Evolutionary conservation across 2,329 filamentous ascomycete species (phyloP).

Genomic region (Escovopsis weberi): DNA sequence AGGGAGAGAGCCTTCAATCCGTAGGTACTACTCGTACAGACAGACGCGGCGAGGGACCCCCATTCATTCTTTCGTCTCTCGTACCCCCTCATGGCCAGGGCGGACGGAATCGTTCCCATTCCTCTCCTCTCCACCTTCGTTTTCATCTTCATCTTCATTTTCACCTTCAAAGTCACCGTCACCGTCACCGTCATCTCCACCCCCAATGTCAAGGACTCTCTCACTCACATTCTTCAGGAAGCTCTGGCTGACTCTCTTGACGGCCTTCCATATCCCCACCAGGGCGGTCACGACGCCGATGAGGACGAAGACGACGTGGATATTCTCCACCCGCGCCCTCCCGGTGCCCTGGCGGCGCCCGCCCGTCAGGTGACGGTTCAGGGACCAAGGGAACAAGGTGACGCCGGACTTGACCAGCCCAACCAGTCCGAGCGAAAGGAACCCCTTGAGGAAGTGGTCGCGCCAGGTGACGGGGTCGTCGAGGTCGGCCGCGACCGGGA

Average conservation of each 20-base stretch:
- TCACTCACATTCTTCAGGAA: slow-evolving; percentile 68
- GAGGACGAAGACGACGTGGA: slow-evolving; percentile 66
- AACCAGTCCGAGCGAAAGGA: slow-evolving; percentile 77
- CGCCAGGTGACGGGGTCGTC: slow-evolving; percentile 50
- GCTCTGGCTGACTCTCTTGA: slow-evolving; percentile 56
- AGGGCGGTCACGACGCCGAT: slow-evolving; percentile 72
- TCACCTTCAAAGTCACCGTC: slow-evolving; percentile 13
- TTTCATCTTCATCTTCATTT: too few relatives aligned
- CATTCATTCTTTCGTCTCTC: too few relatives aligned
- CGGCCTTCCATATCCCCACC: slow-evolving; percentile 71
- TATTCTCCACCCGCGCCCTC: slow-evolving; percentile 60
- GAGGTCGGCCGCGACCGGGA: slow-evolving; percentile 20
- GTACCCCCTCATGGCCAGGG: too few relatives aligned
- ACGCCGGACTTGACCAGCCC: slow-evolving; percentile 73
- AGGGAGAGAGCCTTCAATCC: too few relatives aligned
- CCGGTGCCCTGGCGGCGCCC: slow-evolving; percentile 48
- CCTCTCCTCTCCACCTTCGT: too few relatives aligned
- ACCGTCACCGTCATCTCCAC: slow-evolving; percentile 38
- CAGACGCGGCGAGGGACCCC: too few relatives aligned
- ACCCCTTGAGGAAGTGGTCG: slow-evolving; percentile 76
- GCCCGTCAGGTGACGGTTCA: slow-evolving; percentile 50
- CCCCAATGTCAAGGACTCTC: slow-evolving; percentile 68
- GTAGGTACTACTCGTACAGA: too few relatives aligned
- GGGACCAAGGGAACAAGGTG: slow-evolving; percentile 59
- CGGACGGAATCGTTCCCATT: too few relatives aligned